Evolutionary conservation across 805 yeast species (phyloP), one percentile per base, ranked within the genome.

Genomic region (Candida pseudofarinosa): DNA sequence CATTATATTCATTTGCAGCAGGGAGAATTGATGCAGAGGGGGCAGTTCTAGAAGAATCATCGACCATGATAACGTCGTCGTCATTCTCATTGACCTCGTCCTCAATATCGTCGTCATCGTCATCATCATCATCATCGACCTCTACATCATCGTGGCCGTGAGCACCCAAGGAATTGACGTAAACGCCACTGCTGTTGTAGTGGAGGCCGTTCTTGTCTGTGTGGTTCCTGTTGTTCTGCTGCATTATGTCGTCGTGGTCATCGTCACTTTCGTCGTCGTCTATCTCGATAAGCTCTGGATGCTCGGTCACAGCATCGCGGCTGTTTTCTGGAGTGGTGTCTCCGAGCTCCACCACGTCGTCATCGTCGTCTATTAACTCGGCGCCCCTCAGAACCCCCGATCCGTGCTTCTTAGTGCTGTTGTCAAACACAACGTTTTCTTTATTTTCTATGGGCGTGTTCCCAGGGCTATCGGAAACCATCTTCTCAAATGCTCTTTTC

Each of bases 1-100:
- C 58, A 10, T 54, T 49, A 44, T 54, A 63, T 32, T 69, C 66
- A 41, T 58, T 52, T 8, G 75, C 73, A 4, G 51, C 42, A 3
- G 65, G 65, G n/a, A 37, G 33, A 7, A 20, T 20, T 23, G 20
- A 18, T 14, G 42, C n/a, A 28, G 26, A 16, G 23, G 37, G 28
- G 19, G 32, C 12, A 30, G 15, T 13, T 10, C 34, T 15, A 12
- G 30, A 20, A 4, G 19, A 34, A 10, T 39, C 43, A n/a, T 41
- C 41, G 4, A 40, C 44, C 3, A 15, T 37, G 33, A 35, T 41
- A 40, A 31, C 33, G 16, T 41, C 47, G 33, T 32, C 50, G 26
- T 38, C 46, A 15, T 42, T 48, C 1, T 43, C 49, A 10, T 36
- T 43, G 4, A 46, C 53, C 17, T 51, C 53, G 17, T 19, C 44